Percentiles rank a stretch among this genome's conserved stretches.
phyloP scores from a whole-genome alignment of 257 asterid species.

The Catharanthus roseus region DNA sequence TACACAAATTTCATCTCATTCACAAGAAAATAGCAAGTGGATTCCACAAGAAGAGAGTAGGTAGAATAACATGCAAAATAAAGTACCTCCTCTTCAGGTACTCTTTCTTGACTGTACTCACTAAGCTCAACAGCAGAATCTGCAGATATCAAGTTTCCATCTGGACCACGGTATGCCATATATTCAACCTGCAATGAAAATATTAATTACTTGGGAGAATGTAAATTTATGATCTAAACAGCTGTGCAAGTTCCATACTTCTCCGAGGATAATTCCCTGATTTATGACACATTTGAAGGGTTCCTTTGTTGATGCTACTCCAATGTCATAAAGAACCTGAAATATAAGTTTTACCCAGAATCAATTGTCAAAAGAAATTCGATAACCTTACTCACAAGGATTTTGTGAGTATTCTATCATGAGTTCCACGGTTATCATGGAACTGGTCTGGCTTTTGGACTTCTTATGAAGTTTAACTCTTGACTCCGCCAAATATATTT shows the following conservation, averaged over 20 bases:
- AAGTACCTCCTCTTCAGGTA: conserved; percentile 69
- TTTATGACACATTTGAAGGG: conserved; percentile 97
- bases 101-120: conserved; percentile 55
- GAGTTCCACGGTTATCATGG: background rate
- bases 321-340: conserved; percentile 95
- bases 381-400: background rate
- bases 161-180: conserved; percentile 55
- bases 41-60: background rate
- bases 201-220: conserved; percentile 21
- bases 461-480: conserved; percentile 2
- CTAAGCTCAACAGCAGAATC: conserved; percentile 46
- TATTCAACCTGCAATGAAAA: conserved; percentile 79
- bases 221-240: conserved; percentile 15
- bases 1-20: background rate
- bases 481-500: background rate
- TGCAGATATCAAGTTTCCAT: conserved; percentile 82
- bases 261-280: conserved; percentile 98
- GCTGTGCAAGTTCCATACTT: conserved; percentile 49
- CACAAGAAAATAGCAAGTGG: background rate
- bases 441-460: background rate
- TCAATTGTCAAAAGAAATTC: background rate
- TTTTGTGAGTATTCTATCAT: background rate
- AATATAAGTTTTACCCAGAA: conserved; percentile 13
- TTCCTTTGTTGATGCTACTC: conserved; percentile 80
- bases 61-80: conserved; percentile 3